Conservation (phyloP, 2,329 filamentous ascomycete species). For the Fusarium denticulatum region DNA sequence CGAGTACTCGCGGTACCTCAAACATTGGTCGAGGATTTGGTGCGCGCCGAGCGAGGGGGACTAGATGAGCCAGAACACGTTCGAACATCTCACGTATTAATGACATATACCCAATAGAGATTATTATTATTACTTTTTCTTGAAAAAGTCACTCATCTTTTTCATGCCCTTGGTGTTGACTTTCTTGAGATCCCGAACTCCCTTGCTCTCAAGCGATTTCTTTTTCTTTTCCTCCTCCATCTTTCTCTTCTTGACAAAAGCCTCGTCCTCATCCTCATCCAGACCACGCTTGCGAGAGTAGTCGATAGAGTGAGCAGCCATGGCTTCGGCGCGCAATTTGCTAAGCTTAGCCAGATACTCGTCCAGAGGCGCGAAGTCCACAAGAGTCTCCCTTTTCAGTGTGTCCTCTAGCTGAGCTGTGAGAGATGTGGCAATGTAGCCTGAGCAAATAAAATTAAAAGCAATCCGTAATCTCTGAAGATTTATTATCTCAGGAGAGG, state of each 20-base stretch:
- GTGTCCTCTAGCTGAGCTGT: conserved; percentile 53
- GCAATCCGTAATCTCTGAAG: conserved; percentile 74
- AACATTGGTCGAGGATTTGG: conserved; percentile 50
- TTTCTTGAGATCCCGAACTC: conserved; percentile 84
- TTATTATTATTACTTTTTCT: conserved; percentile 63
- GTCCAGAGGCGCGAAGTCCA: conserved; percentile 78
- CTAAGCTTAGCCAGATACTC: conserved; percentile 74
- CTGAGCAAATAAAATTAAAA: conserved; percentile 70
- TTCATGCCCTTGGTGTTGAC: conserved; percentile 94
- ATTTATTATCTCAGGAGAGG: conserved; percentile 59
- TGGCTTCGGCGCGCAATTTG: conserved; percentile 75
- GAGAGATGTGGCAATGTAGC: conserved; percentile 65
- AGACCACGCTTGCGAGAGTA: conserved; percentile 74
- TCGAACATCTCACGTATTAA: conserved; percentile 18
- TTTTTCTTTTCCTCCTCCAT: conserved; percentile 90
- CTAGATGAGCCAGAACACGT: conserved; percentile 37
- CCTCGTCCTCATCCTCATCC: conserved; percentile 74
- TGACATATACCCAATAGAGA: conserved; percentile 46
- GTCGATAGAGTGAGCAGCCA: conserved; percentile 74
- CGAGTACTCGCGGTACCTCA: conserved; percentile 48
- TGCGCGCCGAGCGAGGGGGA: conserved; percentile 48
- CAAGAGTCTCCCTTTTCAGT: conserved; percentile 49
- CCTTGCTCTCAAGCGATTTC: conserved; percentile 78
- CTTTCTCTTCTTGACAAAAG: conserved; percentile 79
- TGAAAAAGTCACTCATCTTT: conserved; percentile 96